These are phyloP conservation scores for Cytospora schulzeri DNA, from an alignment of 2,329 filamentous ascomycete genomes.

Conservation along the genomic window DNA sequence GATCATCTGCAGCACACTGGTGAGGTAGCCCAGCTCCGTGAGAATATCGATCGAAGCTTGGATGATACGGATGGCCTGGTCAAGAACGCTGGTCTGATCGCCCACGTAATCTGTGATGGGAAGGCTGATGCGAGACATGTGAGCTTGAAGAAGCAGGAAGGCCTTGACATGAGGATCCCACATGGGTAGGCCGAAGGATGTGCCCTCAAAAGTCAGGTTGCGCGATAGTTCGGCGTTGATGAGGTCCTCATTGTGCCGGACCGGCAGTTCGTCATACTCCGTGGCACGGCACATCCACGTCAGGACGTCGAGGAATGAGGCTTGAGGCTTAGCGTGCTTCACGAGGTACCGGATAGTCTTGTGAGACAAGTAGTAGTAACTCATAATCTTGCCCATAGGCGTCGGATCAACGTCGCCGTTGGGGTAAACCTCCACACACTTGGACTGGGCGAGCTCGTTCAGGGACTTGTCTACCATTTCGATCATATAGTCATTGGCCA, in stretches of 20 bases:
- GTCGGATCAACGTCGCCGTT: conserved; percentile 91
- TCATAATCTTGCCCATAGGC: conserved; percentile 96
- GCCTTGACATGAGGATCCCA: conserved; percentile 99
- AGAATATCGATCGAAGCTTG: conserved; percentile 94
- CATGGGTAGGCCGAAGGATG: conserved; percentile 75
- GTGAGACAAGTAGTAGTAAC: conserved; percentile 97
- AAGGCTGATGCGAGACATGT: conserved; percentile 89
- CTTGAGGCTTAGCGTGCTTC: conserved; percentile 72
- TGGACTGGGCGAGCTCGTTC: conserved; percentile 77
- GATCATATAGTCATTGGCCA: conserved; percentile 94
- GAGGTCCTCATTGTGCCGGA: conserved; percentile 96
- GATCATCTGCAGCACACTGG: conserved; percentile 80
- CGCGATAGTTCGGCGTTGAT: conserved; percentile 89
- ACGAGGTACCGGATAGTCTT: conserved; percentile 88
- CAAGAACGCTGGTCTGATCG: conserved; percentile 85
- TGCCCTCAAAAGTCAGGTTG: conserved; percentile 68
- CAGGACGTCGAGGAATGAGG: conserved; percentile 79
- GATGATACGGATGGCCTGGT: conserved; percentile 95
- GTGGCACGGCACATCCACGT: conserved; percentile 92
- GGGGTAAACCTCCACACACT: conserved; percentile 78
- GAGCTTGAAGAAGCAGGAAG: conserved; percentile 89
- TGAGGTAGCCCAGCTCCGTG: conserved; percentile 81
- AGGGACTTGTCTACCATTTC: conserved; percentile 88
- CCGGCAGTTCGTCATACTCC: conserved; percentile 96
- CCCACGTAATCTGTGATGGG: conserved; percentile 97